Conservation (phyloP, 768 basidiomycete genomes). For the Trametes punicea region DNA sequence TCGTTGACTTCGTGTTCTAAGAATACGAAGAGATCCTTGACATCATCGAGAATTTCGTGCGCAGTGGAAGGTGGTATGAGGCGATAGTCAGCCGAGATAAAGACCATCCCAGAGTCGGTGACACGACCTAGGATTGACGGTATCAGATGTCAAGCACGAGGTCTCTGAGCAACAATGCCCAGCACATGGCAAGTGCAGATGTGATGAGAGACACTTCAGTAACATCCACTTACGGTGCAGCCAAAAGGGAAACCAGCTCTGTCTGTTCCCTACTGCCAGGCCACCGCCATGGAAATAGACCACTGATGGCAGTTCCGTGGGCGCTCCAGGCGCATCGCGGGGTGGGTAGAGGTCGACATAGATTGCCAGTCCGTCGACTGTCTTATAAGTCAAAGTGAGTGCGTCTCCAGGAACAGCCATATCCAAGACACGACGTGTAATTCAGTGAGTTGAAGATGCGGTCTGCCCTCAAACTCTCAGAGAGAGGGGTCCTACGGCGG, state of each 20-base stretch:
- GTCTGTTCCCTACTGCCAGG: slow-evolving; percentile 54
- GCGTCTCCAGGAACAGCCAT: not conserved
- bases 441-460: not conserved
- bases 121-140: slow-evolving; percentile 55
- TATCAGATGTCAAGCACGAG: no score
- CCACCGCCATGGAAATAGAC: slow-evolving; percentile 54
- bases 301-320: slow-evolving; percentile 27
- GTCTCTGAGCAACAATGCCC: no score
- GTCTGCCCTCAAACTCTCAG: not conserved
- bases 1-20: slow-evolving; percentile 30
- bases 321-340: not conserved
- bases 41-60: slow-evolving; percentile 55
- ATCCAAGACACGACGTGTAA: not conserved
- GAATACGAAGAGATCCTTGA: slow-evolving; percentile 53
- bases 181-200: no score
- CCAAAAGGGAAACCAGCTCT: slow-evolving; percentile 68
- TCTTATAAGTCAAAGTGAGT: slow-evolving; percentile 38
- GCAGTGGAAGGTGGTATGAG: slow-evolving; percentile 52
- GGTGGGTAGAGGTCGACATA: slow-evolving; percentile 36
- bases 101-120: slow-evolving; percentile 43
- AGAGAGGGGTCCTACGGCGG: not conserved
- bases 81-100: slow-evolving; percentile 63
- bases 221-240: slow-evolving; percentile 41
- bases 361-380: slow-evolving; percentile 24
- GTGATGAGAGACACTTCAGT: not conserved